phyloP scores from a whole-genome alignment of 768 basidiomycete species.

The Hysterangium stoloniferum region DNA sequence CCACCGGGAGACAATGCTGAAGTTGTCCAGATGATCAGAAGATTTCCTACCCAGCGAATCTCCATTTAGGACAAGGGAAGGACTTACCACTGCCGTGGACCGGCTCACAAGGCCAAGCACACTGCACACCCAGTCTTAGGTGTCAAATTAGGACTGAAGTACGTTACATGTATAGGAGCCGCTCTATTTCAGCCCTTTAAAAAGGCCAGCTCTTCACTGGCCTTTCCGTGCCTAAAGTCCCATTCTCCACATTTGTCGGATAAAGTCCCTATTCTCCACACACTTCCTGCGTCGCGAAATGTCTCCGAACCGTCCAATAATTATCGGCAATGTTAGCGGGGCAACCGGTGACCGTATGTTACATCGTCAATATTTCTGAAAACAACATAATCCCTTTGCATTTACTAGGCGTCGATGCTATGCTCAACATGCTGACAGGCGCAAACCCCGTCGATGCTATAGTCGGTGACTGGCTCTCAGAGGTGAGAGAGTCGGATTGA shows the following conservation, averaged over 20 bases:
- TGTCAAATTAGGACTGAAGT: too few species aligned
- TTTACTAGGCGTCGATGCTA: constrained; percentile 2
- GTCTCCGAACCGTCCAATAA: not conserved
- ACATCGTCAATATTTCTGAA: not conserved
- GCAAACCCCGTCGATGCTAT: not conserved
- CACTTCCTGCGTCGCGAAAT: not conserved
- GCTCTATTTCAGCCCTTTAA: constrained; percentile 1
- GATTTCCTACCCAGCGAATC: too few species aligned
- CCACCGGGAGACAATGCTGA: too few species aligned
- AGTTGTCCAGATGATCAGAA: too few species aligned
- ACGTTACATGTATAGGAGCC: too few species aligned
- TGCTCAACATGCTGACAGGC: constrained; percentile 3
- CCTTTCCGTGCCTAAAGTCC: not conserved
- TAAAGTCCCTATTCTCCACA: too few species aligned
- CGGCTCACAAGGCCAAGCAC: too few species aligned
- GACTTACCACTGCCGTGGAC: too few species aligned
- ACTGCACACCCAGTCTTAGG: too few species aligned
- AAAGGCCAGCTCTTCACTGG: not conserved
- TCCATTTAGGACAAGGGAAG: too few species aligned
- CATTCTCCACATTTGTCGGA: not conserved
- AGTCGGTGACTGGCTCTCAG: constrained; percentile 8
- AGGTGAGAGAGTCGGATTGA: not conserved
- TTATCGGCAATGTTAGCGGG: constrained; percentile 8
- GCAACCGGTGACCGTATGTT: constrained; percentile 8
- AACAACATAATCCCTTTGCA: not conserved